Evolutionary conservation across 139 green algal genomes (phyloP).

Genomic region (Diplosphaera chodatii): DNA sequence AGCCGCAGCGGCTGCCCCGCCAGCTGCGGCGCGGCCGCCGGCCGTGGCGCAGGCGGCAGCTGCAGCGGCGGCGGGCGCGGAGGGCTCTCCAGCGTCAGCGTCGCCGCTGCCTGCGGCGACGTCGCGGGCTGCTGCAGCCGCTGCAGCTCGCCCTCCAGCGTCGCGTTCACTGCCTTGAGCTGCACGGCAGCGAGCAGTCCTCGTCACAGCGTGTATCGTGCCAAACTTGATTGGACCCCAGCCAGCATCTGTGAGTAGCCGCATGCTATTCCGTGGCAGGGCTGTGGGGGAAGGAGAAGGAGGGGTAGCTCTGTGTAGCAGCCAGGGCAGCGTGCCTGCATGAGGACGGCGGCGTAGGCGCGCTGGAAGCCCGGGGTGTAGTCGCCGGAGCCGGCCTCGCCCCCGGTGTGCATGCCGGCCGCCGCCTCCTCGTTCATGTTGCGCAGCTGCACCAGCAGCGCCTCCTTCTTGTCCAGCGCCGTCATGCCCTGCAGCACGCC

Average conservation of each 20-base stretch:
- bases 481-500: constrained; percentile 17
- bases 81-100: neutral
- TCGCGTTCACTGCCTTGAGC: constrained; percentile 1
- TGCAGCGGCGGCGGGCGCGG: neutral
- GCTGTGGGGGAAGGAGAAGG: too few relatives aligned
- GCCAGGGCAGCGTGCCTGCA: constrained; percentile 19
- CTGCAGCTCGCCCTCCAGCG: neutral
- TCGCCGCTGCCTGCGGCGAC: too few relatives aligned
- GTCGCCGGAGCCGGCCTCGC: neutral
- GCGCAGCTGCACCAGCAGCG: constrained; percentile 46
- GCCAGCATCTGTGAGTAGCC: too few relatives aligned
- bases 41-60: neutral
- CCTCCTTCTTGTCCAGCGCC: constrained; percentile 58
- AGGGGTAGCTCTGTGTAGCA: too few relatives aligned
- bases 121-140: neutral
- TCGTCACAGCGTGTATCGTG: too few relatives aligned
- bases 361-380: constrained; percentile 30
- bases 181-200: neutral
- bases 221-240: too few relatives aligned
- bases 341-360: constrained; percentile 47
- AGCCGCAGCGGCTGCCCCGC: too few relatives aligned
- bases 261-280: too few relatives aligned
- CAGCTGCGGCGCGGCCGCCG: too few relatives aligned
- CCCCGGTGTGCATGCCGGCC: constrained; percentile 33
- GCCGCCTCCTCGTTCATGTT: constrained; percentile 58